phyloP scores from a whole-genome alignment of 75 land plant species.

The Picea glauca region DNA sequence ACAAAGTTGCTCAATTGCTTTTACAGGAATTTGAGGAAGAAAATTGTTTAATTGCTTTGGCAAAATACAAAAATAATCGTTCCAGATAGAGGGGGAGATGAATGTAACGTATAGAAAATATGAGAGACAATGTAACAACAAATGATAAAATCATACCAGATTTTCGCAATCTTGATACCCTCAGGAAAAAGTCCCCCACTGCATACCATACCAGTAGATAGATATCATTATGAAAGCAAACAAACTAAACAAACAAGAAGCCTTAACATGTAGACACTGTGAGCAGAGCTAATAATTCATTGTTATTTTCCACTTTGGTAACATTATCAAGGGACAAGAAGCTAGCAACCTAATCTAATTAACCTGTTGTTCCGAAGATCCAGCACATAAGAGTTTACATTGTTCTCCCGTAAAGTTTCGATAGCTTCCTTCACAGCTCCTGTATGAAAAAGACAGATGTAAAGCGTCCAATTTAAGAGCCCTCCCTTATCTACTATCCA shows the following conservation, averaged over 20 bases:
- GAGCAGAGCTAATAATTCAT: neutral
- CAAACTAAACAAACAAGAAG: neutral
- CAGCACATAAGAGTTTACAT: conserved; percentile 74
- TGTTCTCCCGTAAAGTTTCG: conserved; percentile 60
- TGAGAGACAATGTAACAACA: neutral
- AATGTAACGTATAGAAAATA: neutral
- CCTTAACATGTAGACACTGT: neutral
- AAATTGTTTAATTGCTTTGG: neutral
- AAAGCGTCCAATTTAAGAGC: neutral
- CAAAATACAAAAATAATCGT: neutral
- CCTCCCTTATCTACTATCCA: neutral
- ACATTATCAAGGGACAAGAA: conserved; percentile 4
- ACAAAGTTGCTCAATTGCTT: neutral
- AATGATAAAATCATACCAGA: conserved; percentile 58
- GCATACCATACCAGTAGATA: conserved; percentile 23
- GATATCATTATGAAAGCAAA: neutral
- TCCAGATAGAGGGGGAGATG: neutral
- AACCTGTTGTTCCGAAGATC: conserved; percentile 98
- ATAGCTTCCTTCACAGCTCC: conserved; percentile 90
- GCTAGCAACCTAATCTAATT: neutral
- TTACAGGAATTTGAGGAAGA: neutral
- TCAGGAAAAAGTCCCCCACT: conserved; percentile 99
- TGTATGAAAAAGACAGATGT: conserved; percentile 22
- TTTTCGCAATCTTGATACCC: conserved; percentile 91
- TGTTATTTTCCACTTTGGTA: neutral